phyloP scores from a whole-genome alignment of 1,284 basidiomycete species.

The Leucoagaricus sp. region DNA sequence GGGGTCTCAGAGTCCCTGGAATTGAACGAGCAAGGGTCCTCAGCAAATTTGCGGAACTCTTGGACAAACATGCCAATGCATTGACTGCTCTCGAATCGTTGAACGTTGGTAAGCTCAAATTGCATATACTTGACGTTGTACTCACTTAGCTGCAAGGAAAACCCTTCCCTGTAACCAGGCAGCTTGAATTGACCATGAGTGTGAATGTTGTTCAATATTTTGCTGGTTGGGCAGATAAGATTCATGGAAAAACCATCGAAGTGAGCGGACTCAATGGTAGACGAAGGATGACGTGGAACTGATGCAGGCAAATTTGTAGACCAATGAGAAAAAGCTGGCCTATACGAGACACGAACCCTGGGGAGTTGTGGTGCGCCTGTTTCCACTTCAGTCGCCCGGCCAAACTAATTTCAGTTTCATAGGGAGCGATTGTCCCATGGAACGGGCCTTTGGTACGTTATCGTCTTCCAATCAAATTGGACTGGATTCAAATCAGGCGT shows the following conservation, averaged over 20 bases:
- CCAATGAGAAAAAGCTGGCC: slow-evolving; percentile 59
- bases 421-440: background rate
- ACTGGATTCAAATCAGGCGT: background rate
- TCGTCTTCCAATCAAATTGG: background rate
- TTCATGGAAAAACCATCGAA: slow-evolving; percentile 63
- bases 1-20: slow-evolving; percentile 68
- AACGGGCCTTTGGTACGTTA: slow-evolving; percentile 25
- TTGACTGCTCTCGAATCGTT: slow-evolving; percentile 74
- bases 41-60: slow-evolving; percentile 68
- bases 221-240: slow-evolving; percentile 61
- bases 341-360: slow-evolving; percentile 89
- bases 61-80: slow-evolving; percentile 70
- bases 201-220: slow-evolving; percentile 49
- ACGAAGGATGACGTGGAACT: background rate
- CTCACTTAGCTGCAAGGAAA: slow-evolving; percentile 47
- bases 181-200: slow-evolving; percentile 50
- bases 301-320: slow-evolving; percentile 35
- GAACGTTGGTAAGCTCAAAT: slow-evolving; percentile 52
- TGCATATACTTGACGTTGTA: background rate
- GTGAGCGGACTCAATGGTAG: slow-evolving; percentile 27
- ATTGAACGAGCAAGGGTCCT: slow-evolving; percentile 60
- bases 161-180: slow-evolving; percentile 52
- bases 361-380: slow-evolving; percentile 59
- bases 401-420: background rate
- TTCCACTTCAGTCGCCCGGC: background rate